Evolutionary conservation across 192 early-diverging fungal species (phyloP), one percentile per base, ranked within the genome.

Genomic region (Obelidium mucronatum): DNA sequence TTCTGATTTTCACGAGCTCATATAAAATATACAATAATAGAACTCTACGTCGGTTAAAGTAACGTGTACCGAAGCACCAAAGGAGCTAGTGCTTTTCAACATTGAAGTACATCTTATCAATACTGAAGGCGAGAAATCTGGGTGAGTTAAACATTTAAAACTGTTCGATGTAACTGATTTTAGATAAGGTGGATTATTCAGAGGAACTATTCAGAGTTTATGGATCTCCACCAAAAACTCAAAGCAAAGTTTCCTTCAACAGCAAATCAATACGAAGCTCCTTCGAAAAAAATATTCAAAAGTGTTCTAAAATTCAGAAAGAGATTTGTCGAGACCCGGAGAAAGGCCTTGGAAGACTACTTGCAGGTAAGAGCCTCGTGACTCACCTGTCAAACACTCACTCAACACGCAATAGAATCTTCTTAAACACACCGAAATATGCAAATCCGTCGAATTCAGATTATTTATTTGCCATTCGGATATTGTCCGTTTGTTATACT

Each of bases 141-240:
- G 69, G 69, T 72, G 58, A 52, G 15, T 1, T 39, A 36, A 24
- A 39, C 42, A 2, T 42, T 28, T 44, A 11, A 69, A 26, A 55
- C 60, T 15, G 76, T 30, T 1, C 26, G 51, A 35, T 64, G 39
- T 35, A 17, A 6, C 31, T 22, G 5, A 35, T 24, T 31, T 5
- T 24, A 34, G 8, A 28, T 22, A 53, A 76, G 66, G 5, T 85
- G 84, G 84, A 65, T 77, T 33, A 63, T 86, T 24, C 31, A 36
- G 1, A 85, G 93, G 5, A 81, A 95, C 2, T 95, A 93, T 79
- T 88, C 89, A n/a, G 94, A 98, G 81, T 97, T 98, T 78, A 87
- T 90, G 63, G 83, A 87, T 0, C 79, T 98, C 73, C 95, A 98
- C 74, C 89, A 90, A 36, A 79, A 84, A 11, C 81, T 98, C 30